phyloP scores from a whole-genome alignment of 768 basidiomycete species.

The Clitopilus passeckerianus region DNA sequence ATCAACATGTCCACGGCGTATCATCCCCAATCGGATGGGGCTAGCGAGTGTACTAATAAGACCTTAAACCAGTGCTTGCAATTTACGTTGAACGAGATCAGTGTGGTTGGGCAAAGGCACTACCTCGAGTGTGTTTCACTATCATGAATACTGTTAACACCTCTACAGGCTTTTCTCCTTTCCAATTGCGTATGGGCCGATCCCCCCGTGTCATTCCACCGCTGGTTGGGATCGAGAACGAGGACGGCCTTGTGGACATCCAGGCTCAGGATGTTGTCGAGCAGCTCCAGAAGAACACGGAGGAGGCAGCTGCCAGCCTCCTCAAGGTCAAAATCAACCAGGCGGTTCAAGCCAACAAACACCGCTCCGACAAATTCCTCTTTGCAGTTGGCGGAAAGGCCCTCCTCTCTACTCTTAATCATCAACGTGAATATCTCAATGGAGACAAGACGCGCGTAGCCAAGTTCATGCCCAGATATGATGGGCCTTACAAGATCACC shows the following conservation, averaged over 20 bases:
- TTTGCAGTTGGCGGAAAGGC: slow-evolving; percentile 29
- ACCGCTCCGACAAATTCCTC: slow-evolving; percentile 11
- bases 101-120: slow-evolving; percentile 20
- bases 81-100: slow-evolving; percentile 24
- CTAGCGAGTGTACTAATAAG: slow-evolving; percentile 27
- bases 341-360: slow-evolving; percentile 22
- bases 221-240: slow-evolving; percentile 1
- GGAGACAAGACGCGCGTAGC: slow-evolving; percentile 23
- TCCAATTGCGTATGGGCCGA: slow-evolving; percentile 19
- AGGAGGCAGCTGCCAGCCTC: slow-evolving; percentile 27
- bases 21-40: slow-evolving; percentile 34
- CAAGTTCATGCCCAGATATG: slow-evolving; percentile 36
- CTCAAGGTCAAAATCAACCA: slow-evolving; percentile 20
- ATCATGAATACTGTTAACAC: slow-evolving; percentile 28
- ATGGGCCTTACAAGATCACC: slow-evolving; percentile 20
- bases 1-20: slow-evolving; percentile 28
- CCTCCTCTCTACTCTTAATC: slow-evolving; percentile 27
- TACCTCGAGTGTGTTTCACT: slow-evolving; percentile 23
- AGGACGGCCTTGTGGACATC: not conserved
- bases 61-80: slow-evolving; percentile 24
- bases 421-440: slow-evolving; percentile 21
- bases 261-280: not conserved
- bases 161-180: slow-evolving; percentile 25
- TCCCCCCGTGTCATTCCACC: slow-evolving; percentile 22
- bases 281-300: slow-evolving; percentile 8